phyloP scores from a whole-genome alignment of 176 grass and related monocot genomes.

The Carex myosuroides region DNA sequence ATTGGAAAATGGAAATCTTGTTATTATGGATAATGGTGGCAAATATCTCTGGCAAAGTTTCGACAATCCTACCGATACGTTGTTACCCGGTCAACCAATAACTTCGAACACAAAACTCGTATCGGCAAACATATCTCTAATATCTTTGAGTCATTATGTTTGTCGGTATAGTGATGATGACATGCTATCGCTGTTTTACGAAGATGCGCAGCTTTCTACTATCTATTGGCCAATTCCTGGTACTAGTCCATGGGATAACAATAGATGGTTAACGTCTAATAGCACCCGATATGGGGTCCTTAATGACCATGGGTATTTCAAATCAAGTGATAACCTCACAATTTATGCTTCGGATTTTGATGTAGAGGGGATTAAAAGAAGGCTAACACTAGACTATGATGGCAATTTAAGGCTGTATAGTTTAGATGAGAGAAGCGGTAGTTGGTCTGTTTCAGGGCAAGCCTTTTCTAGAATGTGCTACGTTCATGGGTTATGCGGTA shows the following conservation, averaged over 20 bases:
- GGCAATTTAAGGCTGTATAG: conserved; percentile 68
- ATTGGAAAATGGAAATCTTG: conserved; percentile 42
- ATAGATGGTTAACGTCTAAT: conserved; percentile 39
- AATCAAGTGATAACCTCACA: conserved; percentile 37
- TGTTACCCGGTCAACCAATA: conserved; percentile 37
- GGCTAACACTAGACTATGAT: conserved; percentile 57
- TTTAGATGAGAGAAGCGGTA: conserved; percentile 2
- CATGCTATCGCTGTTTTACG: conserved; percentile 48
- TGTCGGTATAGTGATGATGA: conserved; percentile 51
- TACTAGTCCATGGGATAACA: conserved; percentile 31
- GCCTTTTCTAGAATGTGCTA: conserved; percentile 31
- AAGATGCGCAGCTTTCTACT: conserved; percentile 37
- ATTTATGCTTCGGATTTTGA: conserved; percentile 41
- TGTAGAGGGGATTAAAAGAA: conserved; percentile 11
- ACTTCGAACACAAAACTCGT: conserved; percentile 23
- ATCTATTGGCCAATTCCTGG: conserved; percentile 60
- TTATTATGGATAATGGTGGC: conserved; percentile 26
- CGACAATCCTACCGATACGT: conserved; percentile 44
- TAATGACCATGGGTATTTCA: conserved; percentile 36
- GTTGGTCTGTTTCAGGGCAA: conserved; percentile 41
- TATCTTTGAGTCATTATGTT: conserved; percentile 35
- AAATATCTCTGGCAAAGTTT: conserved; percentile 58
- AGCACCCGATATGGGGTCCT: conserved; percentile 36
- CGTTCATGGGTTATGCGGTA: conserved; percentile 47
- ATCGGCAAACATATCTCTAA: conserved; percentile 15